phyloP scores from a whole-genome alignment of 2,329 filamentous ascomycete species.

The Alternaria gansuensis region DNA sequence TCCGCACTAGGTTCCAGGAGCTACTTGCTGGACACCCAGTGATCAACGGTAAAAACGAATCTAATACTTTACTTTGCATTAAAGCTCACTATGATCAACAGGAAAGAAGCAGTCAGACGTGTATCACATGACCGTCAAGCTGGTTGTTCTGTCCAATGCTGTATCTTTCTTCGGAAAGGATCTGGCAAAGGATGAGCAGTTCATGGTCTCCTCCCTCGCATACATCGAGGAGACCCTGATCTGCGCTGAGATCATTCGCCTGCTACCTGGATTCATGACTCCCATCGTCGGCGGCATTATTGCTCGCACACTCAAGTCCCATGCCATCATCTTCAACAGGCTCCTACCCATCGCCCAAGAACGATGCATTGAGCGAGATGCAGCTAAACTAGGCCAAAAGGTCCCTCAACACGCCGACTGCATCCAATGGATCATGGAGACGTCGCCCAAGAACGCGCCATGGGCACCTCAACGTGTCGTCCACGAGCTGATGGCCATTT shows the following conservation, averaged over 20 bases:
- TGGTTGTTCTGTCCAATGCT: constrained; percentile 27
- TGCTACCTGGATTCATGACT: constrained; percentile 28
- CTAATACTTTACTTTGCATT: background rate
- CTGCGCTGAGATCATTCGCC: constrained; percentile 35
- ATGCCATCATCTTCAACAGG: constrained; percentile 27
- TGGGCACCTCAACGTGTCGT: constrained; percentile 41
- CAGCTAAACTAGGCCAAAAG: constrained; percentile 22
- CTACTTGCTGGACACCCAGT: constrained; percentile 17
- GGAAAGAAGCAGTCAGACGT: constrained; percentile 23
- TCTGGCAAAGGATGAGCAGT: constrained; percentile 33
- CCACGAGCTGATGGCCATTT: constrained; percentile 48
- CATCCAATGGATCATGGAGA: constrained; percentile 51
- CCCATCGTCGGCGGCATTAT: constrained; percentile 25
- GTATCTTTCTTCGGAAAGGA: constrained; percentile 31
- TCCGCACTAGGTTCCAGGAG: constrained; percentile 23
- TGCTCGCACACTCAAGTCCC: constrained; percentile 24
- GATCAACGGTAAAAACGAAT: constrained; percentile 10
- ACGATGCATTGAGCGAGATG: constrained; percentile 26
- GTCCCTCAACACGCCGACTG: constrained; percentile 32
- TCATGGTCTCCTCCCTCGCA: constrained; percentile 31
- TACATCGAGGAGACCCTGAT: constrained; percentile 41
- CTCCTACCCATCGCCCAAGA: constrained; percentile 27
- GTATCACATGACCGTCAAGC: constrained; percentile 25
- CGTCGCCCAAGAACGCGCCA: constrained; percentile 32
- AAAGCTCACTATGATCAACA: background rate